phyloP scores from a whole-genome alignment of 805 yeast genomes.

The Teunomyces cretensis region DNA sequence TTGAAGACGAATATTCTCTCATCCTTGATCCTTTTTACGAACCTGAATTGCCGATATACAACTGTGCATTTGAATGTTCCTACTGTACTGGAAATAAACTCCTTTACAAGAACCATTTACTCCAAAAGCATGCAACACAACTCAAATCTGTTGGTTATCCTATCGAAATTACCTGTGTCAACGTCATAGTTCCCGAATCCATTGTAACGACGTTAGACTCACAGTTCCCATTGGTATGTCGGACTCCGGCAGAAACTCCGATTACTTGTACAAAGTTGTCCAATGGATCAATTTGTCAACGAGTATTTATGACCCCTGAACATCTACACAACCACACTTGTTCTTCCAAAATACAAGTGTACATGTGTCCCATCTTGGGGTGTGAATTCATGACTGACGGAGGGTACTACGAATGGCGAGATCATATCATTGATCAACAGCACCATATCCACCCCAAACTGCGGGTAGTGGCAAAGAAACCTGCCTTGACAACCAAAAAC shows the following conservation, averaged over 20 bases:
- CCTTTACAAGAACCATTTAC: slow-evolving; percentile 25
- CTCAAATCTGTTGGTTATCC: slow-evolving; percentile 28
- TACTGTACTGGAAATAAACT: slow-evolving; percentile 29
- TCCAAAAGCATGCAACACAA: slow-evolving; percentile 19
- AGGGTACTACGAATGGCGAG: slow-evolving; percentile 28
- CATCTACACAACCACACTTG: slow-evolving; percentile 14
- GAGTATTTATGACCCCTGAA: neutral
- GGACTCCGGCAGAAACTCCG: neutral
- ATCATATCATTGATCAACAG: slow-evolving; percentile 21
- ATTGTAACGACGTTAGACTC: neutral
- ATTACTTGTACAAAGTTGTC: neutral
- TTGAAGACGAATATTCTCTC: slow-evolving; percentile 28
- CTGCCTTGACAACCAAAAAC: neutral
- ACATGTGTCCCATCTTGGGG: slow-evolving; percentile 39
- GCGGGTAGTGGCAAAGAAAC: neutral
- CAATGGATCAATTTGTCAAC: neutral
- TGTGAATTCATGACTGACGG: slow-evolving; percentile 38
- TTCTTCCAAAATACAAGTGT: slow-evolving; percentile 30
- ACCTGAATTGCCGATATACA: slow-evolving; percentile 8
- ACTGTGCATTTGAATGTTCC: slow-evolving; percentile 27
- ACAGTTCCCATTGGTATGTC: neutral
- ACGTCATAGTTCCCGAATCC: neutral
- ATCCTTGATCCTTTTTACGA: slow-evolving; percentile 5
- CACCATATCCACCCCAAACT: slow-evolving; percentile 15
- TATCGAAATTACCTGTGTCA: slow-evolving; percentile 4